phyloP scores from a whole-genome alignment of 371 early-diverging fungal genomes.

The Apophysomyces trapeziformis region DNA sequence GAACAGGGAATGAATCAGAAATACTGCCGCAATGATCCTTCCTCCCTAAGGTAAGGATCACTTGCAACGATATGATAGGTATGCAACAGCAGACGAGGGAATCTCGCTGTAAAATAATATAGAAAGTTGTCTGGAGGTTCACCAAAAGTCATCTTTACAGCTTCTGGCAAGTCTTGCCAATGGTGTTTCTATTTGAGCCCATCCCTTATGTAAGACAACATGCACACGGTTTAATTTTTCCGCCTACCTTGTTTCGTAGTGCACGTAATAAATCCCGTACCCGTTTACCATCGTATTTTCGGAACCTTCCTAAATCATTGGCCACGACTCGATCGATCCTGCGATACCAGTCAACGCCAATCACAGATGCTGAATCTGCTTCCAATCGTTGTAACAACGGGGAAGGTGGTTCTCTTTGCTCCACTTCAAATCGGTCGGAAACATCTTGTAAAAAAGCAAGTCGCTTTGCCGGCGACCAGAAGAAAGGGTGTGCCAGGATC shows the following conservation, averaged over 20 bases:
- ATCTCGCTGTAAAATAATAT: slow-evolving; percentile 87
- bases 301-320: slow-evolving; percentile 84
- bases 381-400: slow-evolving; percentile 70
- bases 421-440: slow-evolving; percentile 92
- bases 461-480: slow-evolving; percentile 86
- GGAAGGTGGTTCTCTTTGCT: slow-evolving; percentile 76
- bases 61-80: slow-evolving; percentile 67
- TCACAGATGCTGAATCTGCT: slow-evolving; percentile 57
- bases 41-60: slow-evolving; percentile 40
- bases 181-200: slow-evolving; percentile 79
- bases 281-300: slow-evolving; percentile 88
- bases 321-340: slow-evolving; percentile 79
- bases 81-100: slow-evolving; percentile 87
- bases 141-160: slow-evolving; percentile 81
- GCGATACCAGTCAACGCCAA: slow-evolving; percentile 84
- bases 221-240: neutral
- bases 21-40: slow-evolving; percentile 70
- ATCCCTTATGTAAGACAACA: neutral
- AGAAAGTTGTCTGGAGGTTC: slow-evolving; percentile 88
- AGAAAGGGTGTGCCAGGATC: slow-evolving; percentile 91
- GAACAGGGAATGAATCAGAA: slow-evolving; percentile 40
- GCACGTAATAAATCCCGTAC: slow-evolving; percentile 91
- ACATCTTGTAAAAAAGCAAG: slow-evolving; percentile 93
- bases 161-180: slow-evolving; percentile 88
- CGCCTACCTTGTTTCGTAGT: slow-evolving; percentile 86